Percentiles rank a stretch among this genome's conserved stretches.
Conservation (phyloP, 305 asterid species). For the Rubia tinctorum region DNA sequence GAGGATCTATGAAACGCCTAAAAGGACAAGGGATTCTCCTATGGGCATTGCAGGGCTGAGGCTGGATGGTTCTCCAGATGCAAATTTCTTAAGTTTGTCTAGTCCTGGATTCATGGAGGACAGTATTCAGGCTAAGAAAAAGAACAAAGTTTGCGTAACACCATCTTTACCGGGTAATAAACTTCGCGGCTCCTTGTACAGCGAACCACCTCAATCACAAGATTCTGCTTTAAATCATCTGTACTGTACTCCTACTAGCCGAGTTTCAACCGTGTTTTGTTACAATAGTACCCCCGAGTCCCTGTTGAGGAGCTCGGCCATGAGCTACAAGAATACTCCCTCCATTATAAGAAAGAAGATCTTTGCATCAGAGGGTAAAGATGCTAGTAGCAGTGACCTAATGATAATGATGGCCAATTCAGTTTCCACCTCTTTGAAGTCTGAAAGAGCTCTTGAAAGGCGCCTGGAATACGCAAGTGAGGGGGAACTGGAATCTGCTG, state of each 20-base stretch:
- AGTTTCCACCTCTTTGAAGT: constrained; percentile 25
- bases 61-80: constrained; percentile 30
- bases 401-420: constrained; percentile 23
- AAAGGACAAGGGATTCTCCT: constrained; percentile 35
- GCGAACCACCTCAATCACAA: too few relatives aligned
- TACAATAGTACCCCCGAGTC: constrained; percentile 50
- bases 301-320: constrained; percentile 57
- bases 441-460: constrained; percentile 47
- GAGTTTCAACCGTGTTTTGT: constrained; percentile 31
- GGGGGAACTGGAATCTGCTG: constrained; percentile 47
- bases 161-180: too few relatives aligned
- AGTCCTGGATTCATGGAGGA: constrained; percentile 32
- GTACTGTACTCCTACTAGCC: constrained; percentile 31
- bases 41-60: constrained; percentile 24
- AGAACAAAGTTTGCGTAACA: constrained; percentile 29
- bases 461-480: constrained; percentile 59
- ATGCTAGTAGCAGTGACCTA: constrained; percentile 22
- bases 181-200: too few relatives aligned
- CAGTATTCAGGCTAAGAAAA: constrained; percentile 35
- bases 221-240: too few relatives aligned
- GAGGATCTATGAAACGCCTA: constrained; percentile 36
- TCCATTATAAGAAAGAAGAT: constrained; percentile 57
- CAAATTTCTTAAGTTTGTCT: constrained; percentile 52
- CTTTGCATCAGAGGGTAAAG: constrained; percentile 24
- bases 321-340: constrained; percentile 62